Evolutionary conservation across 352 stramenopile genomes (phyloP).

Genomic region (Globisporangium takayamanum): DNA sequence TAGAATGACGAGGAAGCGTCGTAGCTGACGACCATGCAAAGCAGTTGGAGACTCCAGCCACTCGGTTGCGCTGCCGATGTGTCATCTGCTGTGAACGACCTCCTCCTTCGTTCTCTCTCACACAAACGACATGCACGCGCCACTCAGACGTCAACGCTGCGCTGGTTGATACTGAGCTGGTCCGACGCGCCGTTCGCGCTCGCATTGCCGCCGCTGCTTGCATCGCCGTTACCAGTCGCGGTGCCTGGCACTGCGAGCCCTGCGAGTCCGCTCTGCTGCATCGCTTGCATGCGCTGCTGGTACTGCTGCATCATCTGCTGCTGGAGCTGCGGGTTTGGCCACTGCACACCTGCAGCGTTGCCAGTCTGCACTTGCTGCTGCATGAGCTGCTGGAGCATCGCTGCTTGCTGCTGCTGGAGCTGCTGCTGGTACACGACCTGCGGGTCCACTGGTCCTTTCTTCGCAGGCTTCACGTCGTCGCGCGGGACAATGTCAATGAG

Average conservation of each 20-base stretch:
- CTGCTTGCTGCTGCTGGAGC: constrained; percentile 81
- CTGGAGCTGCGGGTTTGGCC: constrained; percentile 77
- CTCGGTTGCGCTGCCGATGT: too few species aligned
- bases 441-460: constrained; percentile 71
- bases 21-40: too few species aligned
- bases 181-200: constrained; percentile 34
- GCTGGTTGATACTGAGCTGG: constrained; percentile 67
- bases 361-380: constrained; percentile 74
- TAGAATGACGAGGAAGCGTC: too few species aligned
- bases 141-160: constrained; percentile 63
- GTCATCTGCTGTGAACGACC: background rate
- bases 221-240: constrained; percentile 20
- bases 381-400: constrained; percentile 84
- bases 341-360: constrained; percentile 40
- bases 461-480: constrained; percentile 83
- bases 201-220: constrained; percentile 13
- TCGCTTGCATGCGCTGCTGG: constrained; percentile 72
- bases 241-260: background rate
- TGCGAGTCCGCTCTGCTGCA: constrained; percentile 29
- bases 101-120: background rate
- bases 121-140: background rate
- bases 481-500: constrained; percentile 89
- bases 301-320: constrained; percentile 89
- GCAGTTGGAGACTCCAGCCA: too few species aligned
- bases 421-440: constrained; percentile 85